A percentile compares a stretch with the other conserved stretches of the same genome.
Evolutionary conservation across 306 rosid genomes (phyloP).

Genomic region (Arachis stenosperma): DNA sequence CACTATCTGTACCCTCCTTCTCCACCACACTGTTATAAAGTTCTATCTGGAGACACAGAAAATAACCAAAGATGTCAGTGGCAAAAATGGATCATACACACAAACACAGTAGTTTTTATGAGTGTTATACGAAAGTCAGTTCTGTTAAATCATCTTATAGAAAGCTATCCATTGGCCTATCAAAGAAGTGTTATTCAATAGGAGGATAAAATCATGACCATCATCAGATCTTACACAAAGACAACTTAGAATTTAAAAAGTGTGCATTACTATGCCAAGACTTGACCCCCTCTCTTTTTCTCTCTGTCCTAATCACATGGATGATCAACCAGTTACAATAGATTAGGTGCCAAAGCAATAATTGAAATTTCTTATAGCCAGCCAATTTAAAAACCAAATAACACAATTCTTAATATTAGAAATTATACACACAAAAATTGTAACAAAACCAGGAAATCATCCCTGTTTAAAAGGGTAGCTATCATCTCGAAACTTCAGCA

Average conservation of each 20-base stretch:
- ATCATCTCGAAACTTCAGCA: constrained; percentile 21
- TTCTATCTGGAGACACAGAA: constrained; percentile 66
- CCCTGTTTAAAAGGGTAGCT: constrained; percentile 7
- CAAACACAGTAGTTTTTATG: neutral
- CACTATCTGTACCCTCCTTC: constrained; percentile 70
- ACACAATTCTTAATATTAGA: constrained; percentile 1
- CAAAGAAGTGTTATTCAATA: neutral
- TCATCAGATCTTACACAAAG: neutral
- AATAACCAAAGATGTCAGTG: constrained; percentile 28
- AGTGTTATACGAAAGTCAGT: neutral
- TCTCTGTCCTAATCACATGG: neutral
- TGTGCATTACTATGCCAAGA: neutral
- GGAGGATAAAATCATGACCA: neutral
- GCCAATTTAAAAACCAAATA: constrained; percentile 17
- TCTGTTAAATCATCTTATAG: neutral
- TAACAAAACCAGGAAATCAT: constrained; percentile 1
- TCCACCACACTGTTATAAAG: constrained; percentile 89
- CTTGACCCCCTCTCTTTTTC: neutral
- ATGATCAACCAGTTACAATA: neutral
- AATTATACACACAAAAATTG: constrained; percentile 2
- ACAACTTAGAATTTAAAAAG: neutral
- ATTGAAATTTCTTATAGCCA: neutral
- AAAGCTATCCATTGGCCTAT: neutral
- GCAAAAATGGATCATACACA: constrained; percentile 25
- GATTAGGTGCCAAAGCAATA: neutral